phyloP scores from a whole-genome alignment of 1,284 basidiomycete species.

The Ceratobasidium theobromae region DNA sequence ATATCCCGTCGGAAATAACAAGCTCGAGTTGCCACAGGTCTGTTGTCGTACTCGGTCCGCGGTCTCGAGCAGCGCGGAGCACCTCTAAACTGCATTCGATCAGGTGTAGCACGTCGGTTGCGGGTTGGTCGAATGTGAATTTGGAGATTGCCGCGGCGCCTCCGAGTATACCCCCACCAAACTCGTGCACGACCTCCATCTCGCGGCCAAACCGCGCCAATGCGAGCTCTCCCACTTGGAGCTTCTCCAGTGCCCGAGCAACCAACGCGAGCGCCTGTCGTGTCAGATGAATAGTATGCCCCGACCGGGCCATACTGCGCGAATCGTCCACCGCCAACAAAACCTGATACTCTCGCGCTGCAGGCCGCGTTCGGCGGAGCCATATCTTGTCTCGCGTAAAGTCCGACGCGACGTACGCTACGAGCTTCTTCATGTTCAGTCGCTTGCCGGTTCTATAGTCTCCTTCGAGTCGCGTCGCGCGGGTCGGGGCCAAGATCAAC shows the following conservation, averaged over 20 bases:
- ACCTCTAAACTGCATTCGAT: slow-evolving; percentile 81
- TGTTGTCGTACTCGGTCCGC: slow-evolving; percentile 57
- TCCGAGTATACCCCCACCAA: slow-evolving; percentile 56
- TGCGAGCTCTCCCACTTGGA: slow-evolving; percentile 93
- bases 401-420: slow-evolving; percentile 97
- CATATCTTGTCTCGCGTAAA: slow-evolving; percentile 99
- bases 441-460: slow-evolving; percentile 98
- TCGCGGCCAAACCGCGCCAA: slow-evolving; percentile 89
- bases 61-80: slow-evolving; percentile 74
- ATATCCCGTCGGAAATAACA: slow-evolving; percentile 98
- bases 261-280: slow-evolving; percentile 94
- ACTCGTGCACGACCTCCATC: slow-evolving; percentile 88
- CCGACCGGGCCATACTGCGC: slow-evolving; percentile 88
- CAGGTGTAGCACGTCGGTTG: slow-evolving; percentile 85
- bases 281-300: slow-evolving; percentile 89
- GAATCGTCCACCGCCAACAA: slow-evolving; percentile 95
- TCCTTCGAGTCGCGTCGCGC: slow-evolving; percentile 91
- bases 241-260: slow-evolving; percentile 83
- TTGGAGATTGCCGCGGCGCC: slow-evolving; percentile 44
- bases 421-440: slow-evolving; percentile 99
- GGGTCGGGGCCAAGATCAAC: slow-evolving; percentile 92
- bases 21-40: slow-evolving; percentile 98
- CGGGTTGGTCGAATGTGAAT: slow-evolving; percentile 88
- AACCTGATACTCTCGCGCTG: slow-evolving; percentile 94
- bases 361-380: slow-evolving; percentile 92